A percentile compares a stretch with the other conserved stretches of the same genome.
phyloP scores from a whole-genome alignment of 2,329 filamentous ascomycete species.

The Xylariaceae sp. region DNA sequence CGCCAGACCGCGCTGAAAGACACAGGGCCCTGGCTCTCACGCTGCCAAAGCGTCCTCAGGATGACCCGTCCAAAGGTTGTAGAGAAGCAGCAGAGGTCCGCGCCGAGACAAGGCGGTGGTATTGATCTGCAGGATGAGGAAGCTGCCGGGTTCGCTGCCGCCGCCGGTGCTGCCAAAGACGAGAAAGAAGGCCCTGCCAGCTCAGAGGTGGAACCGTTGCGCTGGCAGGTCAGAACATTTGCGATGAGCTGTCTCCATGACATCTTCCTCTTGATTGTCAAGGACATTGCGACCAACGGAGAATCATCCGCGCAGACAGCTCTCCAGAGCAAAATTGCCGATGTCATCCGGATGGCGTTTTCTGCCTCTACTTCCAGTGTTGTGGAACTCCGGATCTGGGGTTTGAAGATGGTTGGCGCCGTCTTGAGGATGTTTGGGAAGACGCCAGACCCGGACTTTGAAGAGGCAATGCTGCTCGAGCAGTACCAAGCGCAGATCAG shows the following conservation, averaged over 20 bases:
- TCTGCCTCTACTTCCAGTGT: slow-evolving; percentile 94
- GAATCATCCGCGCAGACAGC: slow-evolving; percentile 71
- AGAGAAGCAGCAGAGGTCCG: slow-evolving; percentile 38
- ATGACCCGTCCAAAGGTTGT: slow-evolving; percentile 69
- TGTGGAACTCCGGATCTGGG: slow-evolving; percentile 80
- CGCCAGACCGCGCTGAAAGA: slow-evolving; percentile 78
- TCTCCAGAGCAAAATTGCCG: slow-evolving; percentile 75
- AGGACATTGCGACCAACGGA: slow-evolving; percentile 70
- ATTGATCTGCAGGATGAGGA: slow-evolving; percentile 94
- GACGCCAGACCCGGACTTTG: slow-evolving; percentile 90
- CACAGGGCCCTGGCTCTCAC: slow-evolving; percentile 77
- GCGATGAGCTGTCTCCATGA: slow-evolving; percentile 84
- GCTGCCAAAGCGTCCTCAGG: slow-evolving; percentile 81
- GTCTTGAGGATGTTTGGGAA: slow-evolving; percentile 94
- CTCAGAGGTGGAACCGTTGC: slow-evolving; percentile 74
- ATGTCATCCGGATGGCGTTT: slow-evolving; percentile 94
- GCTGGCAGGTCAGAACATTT: slow-evolving; percentile 94
- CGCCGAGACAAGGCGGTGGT: slow-evolving; percentile 41
- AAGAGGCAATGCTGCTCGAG: slow-evolving; percentile 92
- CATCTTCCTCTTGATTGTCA: slow-evolving; percentile 69
- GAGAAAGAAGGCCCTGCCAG: slow-evolving; percentile 39
- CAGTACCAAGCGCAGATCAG: slow-evolving; percentile 99
- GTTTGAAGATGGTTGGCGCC: slow-evolving; percentile 87
- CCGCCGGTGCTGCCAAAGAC: slow-evolving; percentile 50
- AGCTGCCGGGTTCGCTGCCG: slow-evolving; percentile 87